Evolutionary conservation across 352 stramenopile genomes (phyloP).

Genomic region (Globisporangium okanoganense): DNA sequence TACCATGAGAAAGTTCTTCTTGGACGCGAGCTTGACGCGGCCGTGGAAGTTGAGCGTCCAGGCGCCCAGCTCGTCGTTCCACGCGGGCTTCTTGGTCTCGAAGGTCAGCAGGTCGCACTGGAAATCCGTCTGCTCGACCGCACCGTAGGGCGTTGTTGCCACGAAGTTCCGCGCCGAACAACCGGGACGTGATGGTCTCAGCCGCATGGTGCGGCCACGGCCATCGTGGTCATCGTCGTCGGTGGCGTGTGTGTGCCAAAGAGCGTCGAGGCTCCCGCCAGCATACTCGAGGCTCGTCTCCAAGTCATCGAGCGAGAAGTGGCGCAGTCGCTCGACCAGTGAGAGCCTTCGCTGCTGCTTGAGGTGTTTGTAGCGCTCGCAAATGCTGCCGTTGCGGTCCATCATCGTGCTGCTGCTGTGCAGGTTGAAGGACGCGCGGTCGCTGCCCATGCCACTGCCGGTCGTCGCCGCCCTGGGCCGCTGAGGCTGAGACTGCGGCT

Average conservation of each 20-base stretch:
- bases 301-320: conserved; percentile 56
- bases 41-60: conserved; percentile 91
- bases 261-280: conserved; percentile 19
- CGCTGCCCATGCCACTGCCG: conserved; percentile 32
- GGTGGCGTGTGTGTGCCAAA: too few relatives aligned
- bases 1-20: conserved; percentile 89
- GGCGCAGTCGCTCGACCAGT: conserved; percentile 47
- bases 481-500: not conserved
- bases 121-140: conserved; percentile 70
- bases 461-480: conserved; percentile 14
- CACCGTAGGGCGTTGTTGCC: conserved; percentile 56
- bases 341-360: conserved; percentile 46
- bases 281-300: conserved; percentile 39
- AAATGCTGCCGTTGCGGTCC: conserved; percentile 48
- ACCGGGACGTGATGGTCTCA: conserved; percentile 29
- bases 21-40: conserved; percentile 87
- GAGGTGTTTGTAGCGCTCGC: conserved; percentile 53
- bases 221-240: conserved; percentile 52
- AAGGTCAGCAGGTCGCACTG: conserved; percentile 76
- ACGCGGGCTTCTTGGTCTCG: conserved; percentile 78
- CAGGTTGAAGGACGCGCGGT: conserved; percentile 43
- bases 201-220: conserved; percentile 29
- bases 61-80: conserved; percentile 76
- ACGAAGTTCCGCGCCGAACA: conserved; percentile 19
- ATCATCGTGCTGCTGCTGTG: conserved; percentile 40